phyloP scores from a whole-genome alignment of 2,329 filamentous ascomycete species.

The Talaromyces sp. region DNA sequence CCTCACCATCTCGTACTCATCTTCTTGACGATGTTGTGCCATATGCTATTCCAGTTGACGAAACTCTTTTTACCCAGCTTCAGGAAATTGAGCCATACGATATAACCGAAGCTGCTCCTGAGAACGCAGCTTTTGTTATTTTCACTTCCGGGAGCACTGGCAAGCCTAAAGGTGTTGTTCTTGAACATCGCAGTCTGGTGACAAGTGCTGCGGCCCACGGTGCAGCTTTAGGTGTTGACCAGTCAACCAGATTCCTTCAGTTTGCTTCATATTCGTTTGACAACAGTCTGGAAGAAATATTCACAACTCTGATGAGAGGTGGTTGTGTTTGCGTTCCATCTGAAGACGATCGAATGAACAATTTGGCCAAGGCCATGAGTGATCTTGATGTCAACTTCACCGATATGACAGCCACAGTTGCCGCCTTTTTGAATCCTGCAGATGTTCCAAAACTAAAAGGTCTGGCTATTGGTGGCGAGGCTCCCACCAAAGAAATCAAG shows the following conservation, averaged over 20 bases:
- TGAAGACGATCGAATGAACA: constrained; percentile 42
- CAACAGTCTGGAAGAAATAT: constrained; percentile 55
- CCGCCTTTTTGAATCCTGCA: constrained; percentile 41
- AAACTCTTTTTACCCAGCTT: constrained; percentile 21
- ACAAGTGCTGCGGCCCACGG: constrained; percentile 41
- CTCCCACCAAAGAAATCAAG: constrained; percentile 39
- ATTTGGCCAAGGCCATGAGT: constrained; percentile 41
- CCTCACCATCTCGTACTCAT: constrained; percentile 25
- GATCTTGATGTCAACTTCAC: constrained; percentile 55
- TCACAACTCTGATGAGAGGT: constrained; percentile 56
- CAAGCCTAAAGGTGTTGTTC: constrained; percentile 57
- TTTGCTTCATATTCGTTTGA: constrained; percentile 59
- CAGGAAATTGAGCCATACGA: not conserved
- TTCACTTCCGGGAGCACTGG: constrained; percentile 59
- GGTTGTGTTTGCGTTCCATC: constrained; percentile 62
- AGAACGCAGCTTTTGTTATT: constrained; percentile 56
- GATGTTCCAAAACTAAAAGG: constrained; percentile 38
- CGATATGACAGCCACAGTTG: constrained; percentile 62
- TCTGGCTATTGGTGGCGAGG: constrained; percentile 46
- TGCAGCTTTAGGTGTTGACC: constrained; percentile 50
- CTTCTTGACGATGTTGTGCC: constrained; percentile 44
- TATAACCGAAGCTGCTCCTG: constrained; percentile 19
- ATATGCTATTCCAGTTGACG: constrained; percentile 37
- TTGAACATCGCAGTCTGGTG: constrained; percentile 60
- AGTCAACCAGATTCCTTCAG: constrained; percentile 59